Base-by-base conservation (phyloP, 495 filamentous ascomycete species). In the Penicillium herquei region DNA sequence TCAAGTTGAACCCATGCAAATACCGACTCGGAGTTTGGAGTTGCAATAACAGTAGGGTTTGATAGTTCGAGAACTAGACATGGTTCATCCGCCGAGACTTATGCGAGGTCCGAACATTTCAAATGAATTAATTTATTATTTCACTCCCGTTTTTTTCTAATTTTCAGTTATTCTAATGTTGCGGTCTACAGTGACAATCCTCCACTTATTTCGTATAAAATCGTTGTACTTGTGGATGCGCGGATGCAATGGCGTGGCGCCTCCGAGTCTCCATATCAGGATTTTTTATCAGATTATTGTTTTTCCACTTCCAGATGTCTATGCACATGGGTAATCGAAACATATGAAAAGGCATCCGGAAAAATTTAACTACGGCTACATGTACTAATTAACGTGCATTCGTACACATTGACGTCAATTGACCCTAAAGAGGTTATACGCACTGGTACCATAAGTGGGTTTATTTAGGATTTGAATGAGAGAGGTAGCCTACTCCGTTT, bases 1-100 rank as follows among this genome's bases (percentile, higher is more conserved):
- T n/a, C n/a, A n/a, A n/a, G n/a, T n/a, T 26, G 21, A 26, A 26
- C 21, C n/a, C n/a, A n/a, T 26, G 21, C 21, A 26, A 26, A 26
- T 26, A 26, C 21, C 21, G 21, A 26, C 4, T 26, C 21, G 4
- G 4, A 26, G 21, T 26, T 26, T 26, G 21, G 51, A 56, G 59
- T 67, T 51, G 55, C 55, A 67, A 52, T 46, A 49, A 41, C 52
- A 44, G 45, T 34, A 39, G 14, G 41, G 21, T 40, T 31, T 31
- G 39, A 48, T 45, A 35, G 43, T 30, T 37, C 61, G 59, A 50
- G 53, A 57, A 59, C 61, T 49, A 54, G 41, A 48, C 40, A 34
- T 54, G 39, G 40, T 26, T 6, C 3, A 17, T 21, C 13, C 8
- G 6, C 42, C 21, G 12, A 21, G 41, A 35, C 39, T 17, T 45